phyloP scores from a whole-genome alignment of 371 early-diverging fungal species.

The Dichotomocladium elegans region DNA sequence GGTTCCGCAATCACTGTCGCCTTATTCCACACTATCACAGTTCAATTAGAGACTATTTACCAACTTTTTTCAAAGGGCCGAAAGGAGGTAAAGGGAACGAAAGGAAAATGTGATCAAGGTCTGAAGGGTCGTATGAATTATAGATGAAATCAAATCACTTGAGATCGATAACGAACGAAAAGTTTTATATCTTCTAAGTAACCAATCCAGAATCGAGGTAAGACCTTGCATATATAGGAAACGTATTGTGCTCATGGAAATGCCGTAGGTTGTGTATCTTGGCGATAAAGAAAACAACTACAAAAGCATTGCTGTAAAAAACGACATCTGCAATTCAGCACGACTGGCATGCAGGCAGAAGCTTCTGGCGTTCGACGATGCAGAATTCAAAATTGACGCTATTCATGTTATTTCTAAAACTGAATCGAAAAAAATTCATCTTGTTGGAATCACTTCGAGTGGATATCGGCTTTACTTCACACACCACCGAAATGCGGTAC shows the following conservation, averaged over 20 bases:
- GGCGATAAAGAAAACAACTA: constrained; percentile 21
- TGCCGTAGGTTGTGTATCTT: constrained; percentile 23
- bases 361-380: constrained; percentile 24
- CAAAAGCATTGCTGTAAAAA: constrained; percentile 26
- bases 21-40: constrained; percentile 59
- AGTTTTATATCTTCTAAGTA: constrained; percentile 65
- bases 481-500: constrained; percentile 24
- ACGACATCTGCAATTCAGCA: constrained; percentile 44
- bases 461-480: constrained; percentile 80
- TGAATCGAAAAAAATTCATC: constrained; percentile 61
- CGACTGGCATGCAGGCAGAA: constrained; percentile 48
- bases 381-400: constrained; percentile 53
- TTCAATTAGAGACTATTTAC: constrained; percentile 50
- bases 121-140: background rate
- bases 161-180: constrained; percentile 70
- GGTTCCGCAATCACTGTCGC: constrained; percentile 67
- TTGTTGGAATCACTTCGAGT: constrained; percentile 67
- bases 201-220: constrained; percentile 71
- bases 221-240: background rate
- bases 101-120: too few species aligned
- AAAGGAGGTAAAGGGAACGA: background rate
- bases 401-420: constrained; percentile 58
- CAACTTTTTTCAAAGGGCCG: constrained; percentile 48
- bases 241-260: background rate
- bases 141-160: constrained; percentile 47